Evolutionary conservation across 192 early-diverging fungal genomes (phyloP).

Genomic region (Entrophospora sp.): DNA sequence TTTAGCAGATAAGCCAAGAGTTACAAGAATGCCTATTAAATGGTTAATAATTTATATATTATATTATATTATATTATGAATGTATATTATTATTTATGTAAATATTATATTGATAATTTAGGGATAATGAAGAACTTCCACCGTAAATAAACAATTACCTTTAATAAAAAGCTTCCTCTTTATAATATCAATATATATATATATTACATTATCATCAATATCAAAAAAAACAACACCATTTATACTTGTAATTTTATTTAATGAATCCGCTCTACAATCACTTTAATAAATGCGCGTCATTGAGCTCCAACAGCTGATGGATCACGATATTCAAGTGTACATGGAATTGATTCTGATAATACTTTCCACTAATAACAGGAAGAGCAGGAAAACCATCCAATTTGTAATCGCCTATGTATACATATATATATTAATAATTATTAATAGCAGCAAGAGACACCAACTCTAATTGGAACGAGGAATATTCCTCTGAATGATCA

Average conservation of each 20-base stretch:
- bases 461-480: constrained; percentile 51
- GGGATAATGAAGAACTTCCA: no score
- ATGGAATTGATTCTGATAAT: constrained; percentile 58
- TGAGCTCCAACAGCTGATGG: constrained; percentile 32
- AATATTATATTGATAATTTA: no score
- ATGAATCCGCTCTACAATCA: constrained; percentile 53
- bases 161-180: neutral
- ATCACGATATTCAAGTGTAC: constrained; percentile 39
- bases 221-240: constrained; percentile 77
- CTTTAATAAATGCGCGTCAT: constrained; percentile 53
- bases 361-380: constrained; percentile 57
- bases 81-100: no score
- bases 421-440: no score
- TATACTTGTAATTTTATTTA: constrained; percentile 41
- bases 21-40: constrained; percentile 78
- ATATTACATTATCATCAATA: constrained; percentile 77
- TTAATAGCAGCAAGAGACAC: no score
- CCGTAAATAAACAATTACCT: constrained; percentile 33
- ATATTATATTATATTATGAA: no score
- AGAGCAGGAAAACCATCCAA: constrained; percentile 88
- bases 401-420: constrained; percentile 70
- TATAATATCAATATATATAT: neutral
- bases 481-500: constrained; percentile 39
- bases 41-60: no score
- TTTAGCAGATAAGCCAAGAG: constrained; percentile 88